phyloP scores from a whole-genome alignment of 2,329 filamentous ascomycete genomes.

The Septoria petroselini region DNA sequence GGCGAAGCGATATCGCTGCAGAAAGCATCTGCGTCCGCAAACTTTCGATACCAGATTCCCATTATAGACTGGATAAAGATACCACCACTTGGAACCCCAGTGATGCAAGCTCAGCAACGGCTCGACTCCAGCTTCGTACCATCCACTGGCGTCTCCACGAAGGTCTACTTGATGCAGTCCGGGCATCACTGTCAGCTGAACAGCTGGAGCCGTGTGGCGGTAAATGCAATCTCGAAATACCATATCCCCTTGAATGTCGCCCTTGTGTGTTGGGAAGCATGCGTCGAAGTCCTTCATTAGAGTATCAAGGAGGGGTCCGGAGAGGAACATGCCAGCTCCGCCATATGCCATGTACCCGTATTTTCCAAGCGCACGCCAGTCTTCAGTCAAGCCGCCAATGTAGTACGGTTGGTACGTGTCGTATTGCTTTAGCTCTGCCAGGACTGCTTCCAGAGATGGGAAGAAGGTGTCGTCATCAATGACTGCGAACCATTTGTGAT shows the following conservation, averaged over 20 bases:
- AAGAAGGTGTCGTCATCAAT: slow-evolving; percentile 28
- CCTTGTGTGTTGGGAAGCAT: slow-evolving; percentile 7
- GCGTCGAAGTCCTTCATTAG: slow-evolving; percentile 12
- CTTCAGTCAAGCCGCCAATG: slow-evolving; percentile 20
- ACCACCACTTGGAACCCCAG: slow-evolving; percentile 14
- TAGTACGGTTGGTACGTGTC: slow-evolving; percentile 14
- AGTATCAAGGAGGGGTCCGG: slow-evolving; percentile 13
- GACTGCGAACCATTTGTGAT: slow-evolving; percentile 19
- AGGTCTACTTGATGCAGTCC: slow-evolving; percentile 23
- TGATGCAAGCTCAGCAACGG: slow-evolving; percentile 18
- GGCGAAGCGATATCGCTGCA: slow-evolving; percentile 19
- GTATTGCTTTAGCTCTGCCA: slow-evolving; percentile 16
- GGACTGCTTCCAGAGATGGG: slow-evolving; percentile 12
- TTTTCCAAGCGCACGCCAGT: slow-evolving; percentile 3
- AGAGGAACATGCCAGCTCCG: slow-evolving; percentile 21
- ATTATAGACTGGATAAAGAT: slow-evolving; percentile 12
- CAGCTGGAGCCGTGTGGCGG: slow-evolving; percentile 12
- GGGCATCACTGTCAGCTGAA: slow-evolving; percentile 16
- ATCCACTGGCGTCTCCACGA: slow-evolving; percentile 14
- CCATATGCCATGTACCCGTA: slow-evolving; percentile 23
- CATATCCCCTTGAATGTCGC: slow-evolving; percentile 8
- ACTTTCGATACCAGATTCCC: slow-evolving; percentile 16
- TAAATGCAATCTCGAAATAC: slow-evolving; percentile 17
- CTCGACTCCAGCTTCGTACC: slow-evolving; percentile 16
- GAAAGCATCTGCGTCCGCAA: slow-evolving; percentile 12